Evolutionary conservation across 139 green algal genomes (phyloP), one percentile per base, ranked within the genome.

Genomic region (Tetraselmis chui): DNA sequence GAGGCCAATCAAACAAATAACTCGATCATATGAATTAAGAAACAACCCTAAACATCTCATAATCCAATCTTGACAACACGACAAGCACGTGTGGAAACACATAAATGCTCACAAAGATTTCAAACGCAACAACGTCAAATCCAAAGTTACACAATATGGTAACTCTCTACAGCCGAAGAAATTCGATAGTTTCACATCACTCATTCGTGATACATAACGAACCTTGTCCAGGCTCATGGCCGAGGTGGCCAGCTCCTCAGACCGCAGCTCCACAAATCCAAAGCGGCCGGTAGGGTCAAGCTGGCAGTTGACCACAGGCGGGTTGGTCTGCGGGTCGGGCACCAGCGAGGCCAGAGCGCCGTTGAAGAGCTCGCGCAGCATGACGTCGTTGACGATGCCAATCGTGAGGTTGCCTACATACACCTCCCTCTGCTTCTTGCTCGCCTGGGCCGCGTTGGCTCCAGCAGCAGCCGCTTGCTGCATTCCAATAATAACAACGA

Each of bases 361-460:
- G 85, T 97, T 97, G 86, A 97, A 98, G 77, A 98, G 86, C 88
- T 98, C 94, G 25, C 82, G 77, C 79, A 98, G 85, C 88, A 97
- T 92, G 28, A 93, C 84, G 1, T 86, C 81, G 0, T 80, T 93
- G 22, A 95, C 89, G 1, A 91, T 80, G 5, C 94, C 94, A 28
- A 97, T 93, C 23, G 91, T 91, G 58, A 97, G 85, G 89, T 98
- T 98, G 81, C 94, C 94, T 0, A 97, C 92, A 81, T 97, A 97
- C 31, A 97, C 90, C 79, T 97, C 93, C 0, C 93, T 87, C 81
- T 92, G 87, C 86, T 95, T 95, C 85, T 88, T 91, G 76, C 87
- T 85, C 0, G 83, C 76, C 23, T 77, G 84, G 58, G 83, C 45
- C 5, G 83, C 83, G 75, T 80, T 84, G 5, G 81, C 80, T 28